phyloP scores from a whole-genome alignment of 441 rosid species.

The Macaranga tanarius region DNA sequence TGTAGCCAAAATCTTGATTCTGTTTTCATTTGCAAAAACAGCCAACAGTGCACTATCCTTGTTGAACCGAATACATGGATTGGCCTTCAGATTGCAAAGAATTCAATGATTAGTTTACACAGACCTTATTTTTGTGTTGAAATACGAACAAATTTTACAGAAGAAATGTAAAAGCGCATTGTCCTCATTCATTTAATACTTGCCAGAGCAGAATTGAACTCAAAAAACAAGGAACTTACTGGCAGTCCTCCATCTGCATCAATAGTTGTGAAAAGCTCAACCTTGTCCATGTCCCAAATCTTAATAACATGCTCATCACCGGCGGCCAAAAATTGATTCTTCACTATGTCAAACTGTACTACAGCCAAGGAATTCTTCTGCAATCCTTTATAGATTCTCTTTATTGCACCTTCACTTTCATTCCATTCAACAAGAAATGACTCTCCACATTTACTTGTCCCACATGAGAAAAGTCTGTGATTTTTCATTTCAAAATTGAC shows the following conservation, averaged over 20 bases:
- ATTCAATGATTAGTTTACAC: conserved; percentile 10
- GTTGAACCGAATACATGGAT: conserved; percentile 68
- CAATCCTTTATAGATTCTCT: conserved; percentile 46
- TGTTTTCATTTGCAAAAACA: conserved; percentile 59
- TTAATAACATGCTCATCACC: conserved; percentile 53
- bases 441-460: conserved; percentile 51
- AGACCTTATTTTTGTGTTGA: neutral
- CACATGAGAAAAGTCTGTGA: conserved; percentile 58
- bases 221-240: conserved; percentile 32
- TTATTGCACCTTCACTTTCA: conserved; percentile 53
- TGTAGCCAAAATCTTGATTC: conserved; percentile 60
- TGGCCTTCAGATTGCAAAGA: conserved; percentile 42
- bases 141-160: neutral
- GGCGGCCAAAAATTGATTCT: conserved; percentile 54
- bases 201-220: conserved; percentile 1
- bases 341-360: conserved; percentile 49
- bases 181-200: conserved; percentile 9
- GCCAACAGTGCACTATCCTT: conserved; percentile 73
- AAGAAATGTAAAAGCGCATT: neutral
- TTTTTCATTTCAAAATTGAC: neutral
- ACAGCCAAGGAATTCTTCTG: conserved; percentile 36
- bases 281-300: conserved; percentile 58
- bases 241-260: conserved; percentile 55
- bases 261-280: conserved; percentile 38
- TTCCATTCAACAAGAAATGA: conserved; percentile 62